Base-by-base conservation (phyloP, 345 rosid genomes). In the Orychophragmus violaceus region DNA sequence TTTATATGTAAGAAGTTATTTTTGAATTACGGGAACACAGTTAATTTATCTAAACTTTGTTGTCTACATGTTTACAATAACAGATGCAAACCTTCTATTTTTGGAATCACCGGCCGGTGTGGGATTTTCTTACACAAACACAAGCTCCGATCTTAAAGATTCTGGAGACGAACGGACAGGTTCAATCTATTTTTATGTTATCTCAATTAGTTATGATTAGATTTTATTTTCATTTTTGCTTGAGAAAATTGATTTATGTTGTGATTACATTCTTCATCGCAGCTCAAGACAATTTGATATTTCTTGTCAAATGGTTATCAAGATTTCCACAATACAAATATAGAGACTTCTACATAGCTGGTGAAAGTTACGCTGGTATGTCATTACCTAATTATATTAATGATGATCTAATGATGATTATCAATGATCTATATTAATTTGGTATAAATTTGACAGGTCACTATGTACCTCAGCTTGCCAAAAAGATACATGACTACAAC, bases 81-180 rank as follows among this genome's bases (percentile, higher is more conserved):
- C 86, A 90, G 97, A 81, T 69, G 97, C 97, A 76, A 94, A 88
- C 77, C 60, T 94, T 72, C 64, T 94, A 21, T 94, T 94, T 78
- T 76, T 94, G 64, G 97, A 94, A 69, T 86, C 98, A 62, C 97
- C 98, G 2, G 95, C 90, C 44, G 98, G 98, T 4, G 98, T 93
- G 39, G 98, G 98, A 70, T 93, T 85, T 81, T 93, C 98, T 2
- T 90, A 90, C 77, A 84, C 98, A 27, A 93, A 94, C 60, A 87
- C 88, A 49, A 90, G 81, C 75, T 81, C 89, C 3, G 55, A 94
- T 76, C 92, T 90, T 33, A 64, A 76, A 61, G 79, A 83, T 55
- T 75, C 86, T 0, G 99, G 97, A 3, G 99, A 94, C 48, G 73
- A 70, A 64, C 82, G 83, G 39, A 90, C 99, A 74, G 93, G 98